A percentile compares a stretch with the other conserved stretches of the same genome.
phyloP scores from a whole-genome alignment of 2,329 filamentous ascomycete species.

The Bipolaris victoriae region DNA sequence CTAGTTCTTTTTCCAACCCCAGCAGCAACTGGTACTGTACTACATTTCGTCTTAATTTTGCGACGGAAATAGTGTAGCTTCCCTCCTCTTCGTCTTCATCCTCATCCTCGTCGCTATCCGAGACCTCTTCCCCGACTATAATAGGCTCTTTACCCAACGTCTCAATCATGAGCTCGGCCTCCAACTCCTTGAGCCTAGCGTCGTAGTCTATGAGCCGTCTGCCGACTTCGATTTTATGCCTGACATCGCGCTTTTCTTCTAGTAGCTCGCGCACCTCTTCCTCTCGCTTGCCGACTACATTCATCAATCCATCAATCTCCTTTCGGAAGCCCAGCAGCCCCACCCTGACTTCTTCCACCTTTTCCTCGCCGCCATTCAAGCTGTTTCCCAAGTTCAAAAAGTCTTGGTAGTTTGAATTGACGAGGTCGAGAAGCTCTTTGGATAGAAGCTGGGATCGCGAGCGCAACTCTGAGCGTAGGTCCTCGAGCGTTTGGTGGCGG shows the following conservation, averaged over 20 bases:
- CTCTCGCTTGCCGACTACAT: slow-evolving; percentile 67
- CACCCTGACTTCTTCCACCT: slow-evolving; percentile 86
- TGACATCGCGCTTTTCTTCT: slow-evolving; percentile 72
- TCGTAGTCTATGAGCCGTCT: slow-evolving; percentile 70
- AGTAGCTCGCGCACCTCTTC: slow-evolving; percentile 68
- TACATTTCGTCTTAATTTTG: slow-evolving; percentile 61
- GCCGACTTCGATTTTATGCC: slow-evolving; percentile 68
- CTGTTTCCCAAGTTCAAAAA: slow-evolving; percentile 85
- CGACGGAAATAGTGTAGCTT: slow-evolving; percentile 41
- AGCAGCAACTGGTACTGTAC: slow-evolving; percentile 64
- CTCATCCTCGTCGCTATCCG: slow-evolving; percentile 35
- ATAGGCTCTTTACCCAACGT: slow-evolving; percentile 25
- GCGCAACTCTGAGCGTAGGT: slow-evolving; percentile 84
- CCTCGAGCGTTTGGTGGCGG: slow-evolving; percentile 94
- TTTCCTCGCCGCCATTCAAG: slow-evolving; percentile 85
- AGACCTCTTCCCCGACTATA: slow-evolving; percentile 18
- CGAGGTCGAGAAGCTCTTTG: slow-evolving; percentile 87
- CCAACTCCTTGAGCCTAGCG: slow-evolving; percentile 66
- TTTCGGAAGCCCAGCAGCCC: slow-evolving; percentile 84
- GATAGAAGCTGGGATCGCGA: slow-evolving; percentile 79
- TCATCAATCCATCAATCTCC: slow-evolving; percentile 77
- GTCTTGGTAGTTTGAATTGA: slow-evolving; percentile 93
- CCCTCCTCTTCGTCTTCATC: slow-evolving; percentile 44
- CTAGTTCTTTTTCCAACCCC: slow-evolving; percentile 58
- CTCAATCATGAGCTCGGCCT: slow-evolving; percentile 66